Percentiles rank a stretch among this genome's conserved stretches.
These are phyloP conservation scores for Trichoderma arundinaceum DNA, from an alignment of 2,329 filamentous ascomycete genomes.

Conservation along the genomic window DNA sequence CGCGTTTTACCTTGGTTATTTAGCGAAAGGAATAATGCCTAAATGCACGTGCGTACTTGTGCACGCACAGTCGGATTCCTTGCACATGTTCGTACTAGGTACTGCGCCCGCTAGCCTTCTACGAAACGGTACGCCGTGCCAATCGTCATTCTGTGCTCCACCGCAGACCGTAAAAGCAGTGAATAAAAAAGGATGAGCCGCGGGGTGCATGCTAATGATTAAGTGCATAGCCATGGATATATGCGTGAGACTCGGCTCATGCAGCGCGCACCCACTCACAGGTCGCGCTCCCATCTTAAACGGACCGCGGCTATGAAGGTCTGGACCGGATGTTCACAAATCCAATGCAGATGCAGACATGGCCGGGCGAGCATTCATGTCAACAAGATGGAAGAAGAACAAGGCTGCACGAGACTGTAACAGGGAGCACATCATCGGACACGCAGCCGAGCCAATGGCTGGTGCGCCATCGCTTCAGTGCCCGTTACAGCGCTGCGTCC, in stretches of 20 bases:
- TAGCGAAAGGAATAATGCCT: background rate
- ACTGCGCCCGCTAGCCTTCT: background rate
- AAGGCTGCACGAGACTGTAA: no score
- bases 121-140: background rate
- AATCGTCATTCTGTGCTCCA: background rate
- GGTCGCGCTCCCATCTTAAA: background rate
- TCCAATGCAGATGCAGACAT: no score
- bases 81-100: background rate
- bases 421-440: no score
- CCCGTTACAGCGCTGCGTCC: constrained; percentile 6
- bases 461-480: constrained; percentile 3
- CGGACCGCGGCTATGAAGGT: constrained; percentile 13
- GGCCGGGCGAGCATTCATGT: no score
- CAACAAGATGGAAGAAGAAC: no score
- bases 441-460: background rate
- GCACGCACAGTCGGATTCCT: background rate
- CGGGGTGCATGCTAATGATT: constrained; percentile 24
- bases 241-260: constrained; percentile 28
- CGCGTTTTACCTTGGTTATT: no score
- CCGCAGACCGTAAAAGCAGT: background rate
- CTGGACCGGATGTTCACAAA: no score
- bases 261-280: background rate
- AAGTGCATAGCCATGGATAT: constrained; percentile 28
- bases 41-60: background rate
- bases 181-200: constrained; percentile 6